A percentile compares a stretch with the other conserved stretches of the same genome.
Conservation (phyloP, 495 filamentous ascomycete genomes). For the Jackrogersella multiformis region DNA sequence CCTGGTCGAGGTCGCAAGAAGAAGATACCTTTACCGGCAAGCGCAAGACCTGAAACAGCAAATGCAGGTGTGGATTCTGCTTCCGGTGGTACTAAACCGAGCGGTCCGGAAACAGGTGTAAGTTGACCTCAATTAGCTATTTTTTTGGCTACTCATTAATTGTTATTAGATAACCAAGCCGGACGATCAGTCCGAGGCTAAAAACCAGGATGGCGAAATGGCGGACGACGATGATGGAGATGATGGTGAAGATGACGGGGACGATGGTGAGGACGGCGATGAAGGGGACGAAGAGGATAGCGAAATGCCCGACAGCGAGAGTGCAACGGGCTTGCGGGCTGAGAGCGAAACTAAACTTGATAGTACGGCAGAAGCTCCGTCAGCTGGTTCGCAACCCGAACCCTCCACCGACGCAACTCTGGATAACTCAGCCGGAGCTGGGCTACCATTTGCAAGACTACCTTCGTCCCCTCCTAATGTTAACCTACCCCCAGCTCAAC, state of each 20-base stretch:
- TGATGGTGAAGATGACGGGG: slow-evolving; percentile 53
- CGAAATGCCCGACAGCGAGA: slow-evolving; percentile 45
- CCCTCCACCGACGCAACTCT: slow-evolving; percentile 28
- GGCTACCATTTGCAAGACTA: slow-evolving; percentile 22
- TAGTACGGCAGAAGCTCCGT: slow-evolving; percentile 38
- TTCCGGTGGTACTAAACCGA: slow-evolving; percentile 27
- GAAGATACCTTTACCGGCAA: slow-evolving; percentile 60
- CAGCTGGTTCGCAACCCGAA: slow-evolving; percentile 9
- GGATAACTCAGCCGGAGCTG: slow-evolving; percentile 35
- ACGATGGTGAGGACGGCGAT: slow-evolving; percentile 48
- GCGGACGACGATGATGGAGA: slow-evolving; percentile 60
- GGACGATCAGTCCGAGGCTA: slow-evolving; percentile 53
- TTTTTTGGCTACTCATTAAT: slow-evolving; percentile 52
- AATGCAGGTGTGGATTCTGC: slow-evolving; percentile 45
- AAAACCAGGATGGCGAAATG: slow-evolving; percentile 57
- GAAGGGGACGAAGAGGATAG: slow-evolving; percentile 48
- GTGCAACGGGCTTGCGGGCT: slow-evolving; percentile 27
- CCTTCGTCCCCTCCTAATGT: slow-evolving; percentile 23
- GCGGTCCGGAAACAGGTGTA: slow-evolving; percentile 26
- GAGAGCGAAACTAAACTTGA: slow-evolving; percentile 42
- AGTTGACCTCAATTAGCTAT: slow-evolving; percentile 33
- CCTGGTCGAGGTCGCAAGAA: slow-evolving; percentile 73
- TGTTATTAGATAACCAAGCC: slow-evolving; percentile 52
- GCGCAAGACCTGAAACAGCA: slow-evolving; percentile 49
- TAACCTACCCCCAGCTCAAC: slow-evolving; percentile 17